Evolutionary conservation across 2,329 filamentous ascomycete species (phyloP), one percentile per base, ranked within the genome.

Genomic region (Rugonectria rugulosa): DNA sequence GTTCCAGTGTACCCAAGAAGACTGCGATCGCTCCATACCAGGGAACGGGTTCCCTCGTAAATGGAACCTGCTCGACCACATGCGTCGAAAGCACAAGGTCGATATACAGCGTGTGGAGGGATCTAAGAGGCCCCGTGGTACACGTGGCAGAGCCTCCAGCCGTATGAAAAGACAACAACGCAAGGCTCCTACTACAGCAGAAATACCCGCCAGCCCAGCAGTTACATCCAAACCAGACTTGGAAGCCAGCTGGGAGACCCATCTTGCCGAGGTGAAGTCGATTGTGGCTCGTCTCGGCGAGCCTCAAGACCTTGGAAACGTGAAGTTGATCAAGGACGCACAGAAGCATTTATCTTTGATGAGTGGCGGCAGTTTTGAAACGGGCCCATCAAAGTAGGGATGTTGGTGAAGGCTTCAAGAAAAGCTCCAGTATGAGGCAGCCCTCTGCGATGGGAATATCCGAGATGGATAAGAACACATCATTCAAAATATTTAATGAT

Each of bases 41-140:
- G 92, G 92, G 67, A 91, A 94, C 72, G 94, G 94, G 66, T 98
- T 98, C 71, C 94, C 93, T 31, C 88, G 94, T 67, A 89, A 93
- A 68, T 98, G 95, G 91, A 98, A 98, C 77, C 84, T 97, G 49
- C 88, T 90, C 74, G 94, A 98, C 77, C 94, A 98, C 81, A 97
- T 97, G 93, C 91, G 91, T 77, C 89, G 82, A 62, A 85, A 85
- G 79, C 76, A 82, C 57, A 85, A 85, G 81, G 81, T 76, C 62
- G 82, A 85, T 19, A 70, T 71, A 21, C 65, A 75, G 21, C 80
- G n/a, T n/a, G n/a, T n/a, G n/a, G n/a, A n/a, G n/a, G n/a, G n/a
- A n/a, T n/a, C n/a, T n/a, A n/a, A 81, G 61, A 66, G 26, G 7
- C 26, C 7, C 7, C 26, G 26, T 29, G 26, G 7, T 7, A 7